Evolutionary conservation across 2,329 filamentous ascomycete species (phyloP), one percentile per base, ranked within the genome.

Genomic region (Botrytis deweyae): DNA sequence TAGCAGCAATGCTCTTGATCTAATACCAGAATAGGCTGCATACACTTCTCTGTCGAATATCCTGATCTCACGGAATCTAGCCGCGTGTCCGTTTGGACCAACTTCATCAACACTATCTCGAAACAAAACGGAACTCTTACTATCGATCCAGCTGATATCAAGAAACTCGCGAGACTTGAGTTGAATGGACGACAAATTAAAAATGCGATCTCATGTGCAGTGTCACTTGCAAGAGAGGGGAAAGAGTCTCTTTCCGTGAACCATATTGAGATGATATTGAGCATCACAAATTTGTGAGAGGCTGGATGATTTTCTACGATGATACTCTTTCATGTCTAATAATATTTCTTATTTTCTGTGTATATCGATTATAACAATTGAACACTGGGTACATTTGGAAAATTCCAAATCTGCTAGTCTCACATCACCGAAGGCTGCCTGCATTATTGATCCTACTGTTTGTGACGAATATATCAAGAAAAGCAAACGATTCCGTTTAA

Each of bases 121-220:
- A 65, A 72, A 9, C 2, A 62, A 55, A 64, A 14, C 1, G 70
- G 46, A 33, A 58, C 25, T 33, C 10, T n/a, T 38, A 58, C 16
- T 33, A 9, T 72, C 4, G 22, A 46, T 62, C 8, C 33, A 9
- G 46, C 5, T 22, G 70, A 72, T 29, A 65, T 72, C 46, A 16
- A 64, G 6, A 72, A 72, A 33, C 46, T 72, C 14, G 70, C 70
- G 16, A 72, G 42, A 42, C 29, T n/a, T 16, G 38, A 55, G 16
- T 58, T 72, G 36, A 72, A 72, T 66, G 62, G 70, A 36, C 36
- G 70, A 46, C 62, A 72, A n/a, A 72, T 72, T 46, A 72, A 72
- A 25, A 72, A 72, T 22, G 70, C 70, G 16, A 38, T 72, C 6
- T 64, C 59, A 4, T 65, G 59, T 55, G 70, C 70, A 5, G 44